phyloP scores from a whole-genome alignment of 257 asterid genomes.

The Fraxinus pennsylvanica region DNA sequence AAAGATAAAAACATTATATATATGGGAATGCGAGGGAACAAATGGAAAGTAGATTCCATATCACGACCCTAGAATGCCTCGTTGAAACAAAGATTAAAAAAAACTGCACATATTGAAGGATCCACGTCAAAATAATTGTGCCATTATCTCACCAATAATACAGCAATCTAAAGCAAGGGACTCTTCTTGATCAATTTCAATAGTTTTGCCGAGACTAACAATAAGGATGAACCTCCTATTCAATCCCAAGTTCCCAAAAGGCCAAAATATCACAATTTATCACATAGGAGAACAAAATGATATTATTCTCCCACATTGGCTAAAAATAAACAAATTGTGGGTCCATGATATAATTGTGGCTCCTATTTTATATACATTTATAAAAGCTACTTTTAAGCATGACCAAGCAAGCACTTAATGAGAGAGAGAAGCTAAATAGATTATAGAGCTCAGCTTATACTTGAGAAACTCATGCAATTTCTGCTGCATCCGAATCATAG shows the following conservation, averaged over 20 bases:
- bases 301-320: background rate
- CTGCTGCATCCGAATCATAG: conserved; percentile 68
- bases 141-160: background rate
- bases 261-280: background rate
- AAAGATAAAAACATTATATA: background rate
- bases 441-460: conserved; percentile 36
- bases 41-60: background rate
- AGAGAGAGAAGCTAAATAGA: conserved; percentile 18
- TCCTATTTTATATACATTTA: too few relatives aligned
- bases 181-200: too few relatives aligned
- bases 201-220: too few relatives aligned
- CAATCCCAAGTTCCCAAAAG: background rate
- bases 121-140: background rate
- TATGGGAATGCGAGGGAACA: background rate
- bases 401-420: background rate
- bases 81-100: background rate
- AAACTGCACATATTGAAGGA: background rate
- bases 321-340: too few relatives aligned
- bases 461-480: conserved; percentile 81
- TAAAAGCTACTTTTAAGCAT: too few relatives aligned
- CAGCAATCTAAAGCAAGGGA: background rate
- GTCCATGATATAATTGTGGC: too few relatives aligned
- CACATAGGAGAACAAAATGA: background rate
- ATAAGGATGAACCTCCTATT: background rate
- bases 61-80: background rate